Conservation (phyloP, 2,329 filamentous ascomycete species). For the Graphilbum sp. region DNA sequence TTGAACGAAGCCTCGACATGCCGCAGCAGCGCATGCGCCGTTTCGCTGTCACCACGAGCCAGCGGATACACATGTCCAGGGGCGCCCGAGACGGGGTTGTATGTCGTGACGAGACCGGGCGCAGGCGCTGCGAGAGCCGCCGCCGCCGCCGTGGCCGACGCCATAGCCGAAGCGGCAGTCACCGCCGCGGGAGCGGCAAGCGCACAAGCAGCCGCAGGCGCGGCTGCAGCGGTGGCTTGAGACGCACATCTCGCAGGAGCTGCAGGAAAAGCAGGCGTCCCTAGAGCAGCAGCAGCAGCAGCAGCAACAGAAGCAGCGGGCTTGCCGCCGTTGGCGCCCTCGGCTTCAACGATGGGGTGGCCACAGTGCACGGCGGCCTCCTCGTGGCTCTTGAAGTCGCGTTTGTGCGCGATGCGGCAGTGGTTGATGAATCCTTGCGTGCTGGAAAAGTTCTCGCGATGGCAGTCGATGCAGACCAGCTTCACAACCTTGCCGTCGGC, state of each 20-base stretch:
- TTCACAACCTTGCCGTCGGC: conserved; percentile 78
- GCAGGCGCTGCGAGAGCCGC: not conserved
- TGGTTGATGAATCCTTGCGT: conserved; percentile 99
- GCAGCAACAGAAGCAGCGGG: not conserved
- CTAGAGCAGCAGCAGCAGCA: not conserved
- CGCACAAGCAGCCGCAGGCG: too few species aligned
- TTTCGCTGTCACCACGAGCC: conserved; percentile 39
- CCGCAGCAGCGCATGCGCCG: conserved; percentile 30
- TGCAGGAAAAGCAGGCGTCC: too few species aligned
- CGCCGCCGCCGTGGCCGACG: not conserved
- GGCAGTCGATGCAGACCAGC: conserved; percentile 76
- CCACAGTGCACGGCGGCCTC: conserved; percentile 81
- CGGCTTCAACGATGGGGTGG: conserved; percentile 59
- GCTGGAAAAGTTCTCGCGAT: conserved; percentile 83
- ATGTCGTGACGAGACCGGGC: not conserved
- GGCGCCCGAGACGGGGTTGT: conserved; percentile 11
- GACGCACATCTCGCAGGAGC: too few species aligned
- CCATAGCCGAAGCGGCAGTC: not conserved
- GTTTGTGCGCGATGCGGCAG: conserved; percentile 85
- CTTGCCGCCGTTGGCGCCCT: conserved; percentile 27
- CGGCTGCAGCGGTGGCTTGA: too few species aligned
- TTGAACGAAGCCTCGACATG: conserved; percentile 38
- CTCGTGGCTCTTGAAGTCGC: conserved; percentile 91
- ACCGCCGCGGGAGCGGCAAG: too few species aligned
- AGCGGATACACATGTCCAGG: conserved; percentile 45